Conservation (phyloP, 2,329 filamentous ascomycete species). For the Xylaria sp. region DNA sequence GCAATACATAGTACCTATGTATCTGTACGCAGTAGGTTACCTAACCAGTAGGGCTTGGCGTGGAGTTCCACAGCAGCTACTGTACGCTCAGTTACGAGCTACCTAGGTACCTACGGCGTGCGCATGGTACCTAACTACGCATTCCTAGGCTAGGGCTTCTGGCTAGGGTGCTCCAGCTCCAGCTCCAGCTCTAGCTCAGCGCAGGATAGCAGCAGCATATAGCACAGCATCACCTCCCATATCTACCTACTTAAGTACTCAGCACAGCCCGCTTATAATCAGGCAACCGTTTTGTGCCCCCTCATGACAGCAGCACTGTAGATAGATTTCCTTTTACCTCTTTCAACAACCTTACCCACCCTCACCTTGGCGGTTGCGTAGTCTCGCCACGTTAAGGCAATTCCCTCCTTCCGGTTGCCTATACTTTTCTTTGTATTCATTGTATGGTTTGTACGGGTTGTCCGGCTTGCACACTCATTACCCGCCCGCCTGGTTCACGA, state of each 20-base stretch:
- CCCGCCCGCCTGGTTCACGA: conserved; percentile 44
- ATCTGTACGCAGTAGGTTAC: too few species aligned
- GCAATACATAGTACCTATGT: too few species aligned
- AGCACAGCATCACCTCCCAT: conserved; percentile 1
- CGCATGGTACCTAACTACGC: too few species aligned
- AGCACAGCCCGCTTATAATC: conserved; percentile 36
- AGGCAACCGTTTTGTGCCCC: conserved; percentile 36
- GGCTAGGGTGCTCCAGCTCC: conserved; percentile 4
- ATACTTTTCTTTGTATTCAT: conserved; percentile 1
- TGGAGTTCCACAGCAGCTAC: not conserved
- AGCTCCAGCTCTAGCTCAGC: conserved; percentile 5
- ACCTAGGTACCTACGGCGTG: conserved; percentile 1
- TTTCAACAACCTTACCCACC: conserved; percentile 20
- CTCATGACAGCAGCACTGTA: not conserved
- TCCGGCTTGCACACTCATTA: conserved; percentile 12
- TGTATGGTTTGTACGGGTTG: not conserved
- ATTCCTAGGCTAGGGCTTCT: too few species aligned
- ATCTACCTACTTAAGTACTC: too few species aligned
- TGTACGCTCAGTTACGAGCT: not conserved
- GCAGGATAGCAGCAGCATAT: not conserved
- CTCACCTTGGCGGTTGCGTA: conserved; percentile 27
- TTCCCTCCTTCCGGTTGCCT: conserved; percentile 14
- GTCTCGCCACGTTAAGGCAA: conserved; percentile 31
- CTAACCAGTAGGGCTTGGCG: not conserved
- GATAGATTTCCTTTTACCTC: conserved; percentile 17